A percentile compares a stretch with the other conserved stretches of the same genome.
Conservation (phyloP, 805 yeast species). For the Lipomyces starkeyi region DNA sequence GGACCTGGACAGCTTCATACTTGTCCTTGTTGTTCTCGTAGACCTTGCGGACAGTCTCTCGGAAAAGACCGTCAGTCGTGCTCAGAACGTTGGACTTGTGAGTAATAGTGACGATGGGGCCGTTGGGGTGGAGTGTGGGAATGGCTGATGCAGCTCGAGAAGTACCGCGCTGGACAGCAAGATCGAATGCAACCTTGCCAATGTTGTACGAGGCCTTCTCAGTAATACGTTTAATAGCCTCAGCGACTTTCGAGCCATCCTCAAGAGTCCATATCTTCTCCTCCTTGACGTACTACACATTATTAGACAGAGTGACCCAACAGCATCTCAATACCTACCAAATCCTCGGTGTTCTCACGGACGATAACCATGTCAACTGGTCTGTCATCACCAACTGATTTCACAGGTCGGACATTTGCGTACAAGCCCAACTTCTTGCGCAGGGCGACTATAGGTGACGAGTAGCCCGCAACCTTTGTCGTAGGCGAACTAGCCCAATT, state of each 20-base stretch:
- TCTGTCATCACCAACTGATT: slow-evolving; percentile 85
- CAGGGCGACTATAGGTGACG: slow-evolving; percentile 98
- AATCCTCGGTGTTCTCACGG: slow-evolving; percentile 97
- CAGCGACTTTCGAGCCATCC: slow-evolving; percentile 91
- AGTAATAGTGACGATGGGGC: slow-evolving; percentile 85
- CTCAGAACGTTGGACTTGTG: slow-evolving; percentile 96
- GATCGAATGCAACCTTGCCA: slow-evolving; percentile 88
- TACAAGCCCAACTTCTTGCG: slow-evolving; percentile 93
- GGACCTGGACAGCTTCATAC: slow-evolving; percentile 66
- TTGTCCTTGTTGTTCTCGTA: slow-evolving; percentile 60
- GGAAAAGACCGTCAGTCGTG: slow-evolving; percentile 91
- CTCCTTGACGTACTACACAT: slow-evolving; percentile 78
- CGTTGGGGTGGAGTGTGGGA: slow-evolving; percentile 52
- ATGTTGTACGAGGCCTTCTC: slow-evolving; percentile 85
- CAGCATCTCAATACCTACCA: slow-evolving; percentile 42
- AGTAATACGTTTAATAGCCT: slow-evolving; percentile 95
- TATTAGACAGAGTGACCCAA: not conserved
- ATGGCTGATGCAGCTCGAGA: slow-evolving; percentile 61
- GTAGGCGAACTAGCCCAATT: slow-evolving; percentile 68
- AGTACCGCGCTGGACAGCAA: slow-evolving; percentile 87
- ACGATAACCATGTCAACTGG: slow-evolving; percentile 98
- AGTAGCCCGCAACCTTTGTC: slow-evolving; percentile 91
- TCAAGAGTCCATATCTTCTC: slow-evolving; percentile 67
- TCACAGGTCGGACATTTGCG: slow-evolving; percentile 98
- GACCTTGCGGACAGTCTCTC: slow-evolving; percentile 77